A percentile compares a stretch with the other conserved stretches of the same genome.
phyloP scores from a whole-genome alignment of 257 asterid genomes.

The Coffea eugenioides region DNA sequence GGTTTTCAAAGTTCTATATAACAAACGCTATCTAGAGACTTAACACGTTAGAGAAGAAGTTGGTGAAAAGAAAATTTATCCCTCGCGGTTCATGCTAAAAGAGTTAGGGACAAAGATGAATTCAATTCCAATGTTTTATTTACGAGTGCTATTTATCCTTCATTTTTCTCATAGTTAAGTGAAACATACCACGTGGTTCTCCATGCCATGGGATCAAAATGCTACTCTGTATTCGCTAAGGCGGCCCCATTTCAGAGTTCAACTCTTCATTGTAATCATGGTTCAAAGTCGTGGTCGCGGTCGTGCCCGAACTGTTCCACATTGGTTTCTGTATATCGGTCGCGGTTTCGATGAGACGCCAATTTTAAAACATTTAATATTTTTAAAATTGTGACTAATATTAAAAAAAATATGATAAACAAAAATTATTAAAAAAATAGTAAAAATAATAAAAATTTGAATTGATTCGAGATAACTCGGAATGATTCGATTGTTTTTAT shows the following conservation, averaged over 20 bases:
- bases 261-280: not conserved
- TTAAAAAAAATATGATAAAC: no score
- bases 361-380: no score
- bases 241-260: not conserved
- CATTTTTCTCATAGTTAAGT: not conserved
- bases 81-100: not conserved
- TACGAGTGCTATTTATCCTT: not conserved
- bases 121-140: not conserved
- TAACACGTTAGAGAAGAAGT: not conserved
- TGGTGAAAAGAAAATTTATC: not conserved
- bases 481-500: no score
- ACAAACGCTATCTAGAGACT: not conserved
- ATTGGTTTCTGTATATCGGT: no score
- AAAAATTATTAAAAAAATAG: no score
- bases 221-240: not conserved
- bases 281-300: no score
- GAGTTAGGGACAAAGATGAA: not conserved
- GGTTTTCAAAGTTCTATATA: not conserved
- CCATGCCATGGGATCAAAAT: slow-evolving; percentile 15
- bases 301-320: no score
- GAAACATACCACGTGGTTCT: slow-evolving; percentile 24
- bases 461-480: no score
- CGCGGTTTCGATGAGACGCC: no score
- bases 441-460: no score
- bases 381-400: no score